Percentiles rank a stretch among this genome's conserved stretches.
Evolutionary conservation across 2,329 filamentous ascomycete genomes (phyloP).

Genomic region (Cladophialophora psammophila): DNA sequence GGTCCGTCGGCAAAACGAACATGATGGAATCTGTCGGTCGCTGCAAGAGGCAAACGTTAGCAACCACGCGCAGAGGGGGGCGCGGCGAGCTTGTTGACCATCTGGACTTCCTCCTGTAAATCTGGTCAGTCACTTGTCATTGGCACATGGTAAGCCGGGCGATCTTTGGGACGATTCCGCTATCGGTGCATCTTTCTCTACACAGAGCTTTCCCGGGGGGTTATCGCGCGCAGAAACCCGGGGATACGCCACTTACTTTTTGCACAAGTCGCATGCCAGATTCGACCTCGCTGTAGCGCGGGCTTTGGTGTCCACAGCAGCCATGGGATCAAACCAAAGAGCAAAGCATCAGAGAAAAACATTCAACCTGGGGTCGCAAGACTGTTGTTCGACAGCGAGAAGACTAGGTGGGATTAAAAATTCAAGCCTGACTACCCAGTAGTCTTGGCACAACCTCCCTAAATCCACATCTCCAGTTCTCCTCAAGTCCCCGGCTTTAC

Average conservation of each 20-base stretch:
- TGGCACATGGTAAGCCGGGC: constrained; percentile 4
- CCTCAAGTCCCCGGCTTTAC: neutral
- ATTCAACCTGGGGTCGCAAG: neutral
- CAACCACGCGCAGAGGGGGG: neutral
- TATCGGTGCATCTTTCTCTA: constrained; percentile 8
- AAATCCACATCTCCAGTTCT: too few relatives aligned
- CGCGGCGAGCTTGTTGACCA: constrained; percentile 11
- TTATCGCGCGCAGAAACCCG: constrained; percentile 8
- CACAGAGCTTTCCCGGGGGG: neutral
- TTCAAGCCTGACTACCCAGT: neutral
- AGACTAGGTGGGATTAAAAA: neutral
- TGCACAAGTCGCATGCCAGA: constrained; percentile 13
- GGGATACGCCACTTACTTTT: constrained; percentile 11
- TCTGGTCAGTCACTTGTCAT: constrained; percentile 6
- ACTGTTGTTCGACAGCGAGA: neutral
- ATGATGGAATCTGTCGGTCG: constrained; percentile 23
- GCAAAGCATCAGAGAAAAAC: constrained; percentile 2
- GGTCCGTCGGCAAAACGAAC: constrained; percentile 40
- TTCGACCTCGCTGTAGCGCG: constrained; percentile 2
- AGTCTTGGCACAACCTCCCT: too few relatives aligned
- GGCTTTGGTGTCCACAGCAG: constrained; percentile 1
- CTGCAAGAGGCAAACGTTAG: constrained; percentile 10
- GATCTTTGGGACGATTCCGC: constrained; percentile 1
- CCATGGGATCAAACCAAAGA: neutral
- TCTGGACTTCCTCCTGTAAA: constrained; percentile 20